phyloP scores from a whole-genome alignment of 2,329 filamentous ascomycete genomes.

The Diaporthe vaccinii region DNA sequence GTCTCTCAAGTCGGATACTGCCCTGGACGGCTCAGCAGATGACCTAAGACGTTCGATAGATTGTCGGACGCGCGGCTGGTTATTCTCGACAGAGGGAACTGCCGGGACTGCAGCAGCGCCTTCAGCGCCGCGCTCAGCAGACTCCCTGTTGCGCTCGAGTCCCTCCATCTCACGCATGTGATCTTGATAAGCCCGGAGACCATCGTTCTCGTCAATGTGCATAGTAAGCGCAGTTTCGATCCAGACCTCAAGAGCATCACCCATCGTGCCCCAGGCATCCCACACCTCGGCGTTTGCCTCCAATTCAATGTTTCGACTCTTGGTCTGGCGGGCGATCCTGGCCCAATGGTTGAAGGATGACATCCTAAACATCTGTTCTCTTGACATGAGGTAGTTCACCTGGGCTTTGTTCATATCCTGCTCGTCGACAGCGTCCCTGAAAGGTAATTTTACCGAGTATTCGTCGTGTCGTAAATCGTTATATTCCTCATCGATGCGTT shows the following conservation, averaged over 20 bases:
- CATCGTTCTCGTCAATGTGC: constrained; percentile 40
- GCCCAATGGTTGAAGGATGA: constrained; percentile 42
- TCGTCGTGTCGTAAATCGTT: constrained; percentile 38
- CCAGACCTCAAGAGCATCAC: constrained; percentile 58
- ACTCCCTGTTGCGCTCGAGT: constrained; percentile 30
- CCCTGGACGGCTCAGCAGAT: constrained; percentile 3
- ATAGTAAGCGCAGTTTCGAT: constrained; percentile 47
- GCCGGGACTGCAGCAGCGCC: constrained; percentile 4
- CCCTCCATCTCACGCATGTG: constrained; percentile 36
- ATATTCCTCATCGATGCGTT: constrained; percentile 37
- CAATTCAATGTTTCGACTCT: constrained; percentile 33
- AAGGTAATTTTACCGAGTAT: constrained; percentile 36
- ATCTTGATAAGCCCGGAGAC: constrained; percentile 39
- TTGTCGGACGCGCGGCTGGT: constrained; percentile 39
- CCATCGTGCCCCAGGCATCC: constrained; percentile 40
- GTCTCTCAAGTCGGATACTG: constrained; percentile 2
- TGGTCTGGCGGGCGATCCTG: constrained; percentile 28
- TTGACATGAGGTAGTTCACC: constrained; percentile 38
- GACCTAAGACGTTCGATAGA: constrained; percentile 38
- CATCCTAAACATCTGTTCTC: constrained; percentile 40
- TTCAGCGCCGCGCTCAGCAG: background rate
- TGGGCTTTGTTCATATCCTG: constrained; percentile 33
- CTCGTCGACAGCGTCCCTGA: constrained; percentile 35
- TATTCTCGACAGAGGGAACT: constrained; percentile 21
- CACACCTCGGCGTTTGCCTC: constrained; percentile 39